Conservation (phyloP, 1,139 yeast genomes). For the Saccharomyces hybrid region DNA sequence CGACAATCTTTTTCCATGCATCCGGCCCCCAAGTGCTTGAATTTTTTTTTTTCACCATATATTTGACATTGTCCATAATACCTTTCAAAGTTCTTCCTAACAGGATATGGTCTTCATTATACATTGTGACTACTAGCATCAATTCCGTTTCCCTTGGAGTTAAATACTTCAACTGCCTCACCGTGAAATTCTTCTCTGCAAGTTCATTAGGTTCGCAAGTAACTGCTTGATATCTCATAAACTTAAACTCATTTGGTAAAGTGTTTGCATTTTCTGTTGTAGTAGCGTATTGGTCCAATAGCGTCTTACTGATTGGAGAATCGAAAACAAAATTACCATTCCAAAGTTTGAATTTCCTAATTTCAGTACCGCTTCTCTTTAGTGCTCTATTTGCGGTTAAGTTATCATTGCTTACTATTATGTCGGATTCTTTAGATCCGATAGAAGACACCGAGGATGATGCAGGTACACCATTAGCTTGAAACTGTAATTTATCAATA, state of each 20-base stretch:
- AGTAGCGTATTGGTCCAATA: constrained; percentile 42
- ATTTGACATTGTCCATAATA: constrained; percentile 84
- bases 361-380: constrained; percentile 23
- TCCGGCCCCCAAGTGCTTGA: constrained; percentile 77
- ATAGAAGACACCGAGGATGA: constrained; percentile 15
- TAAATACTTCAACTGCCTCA: constrained; percentile 61
- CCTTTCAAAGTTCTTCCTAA: constrained; percentile 90
- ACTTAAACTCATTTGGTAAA: constrained; percentile 66
- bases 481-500: constrained; percentile 14
- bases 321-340: constrained; percentile 61
- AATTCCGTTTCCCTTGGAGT: constrained; percentile 79
- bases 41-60: constrained; percentile 62
- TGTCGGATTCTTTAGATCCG: constrained; percentile 15
- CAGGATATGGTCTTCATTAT: constrained; percentile 83
- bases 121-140: constrained; percentile 84
- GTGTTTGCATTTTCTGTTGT: constrained; percentile 35
- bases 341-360: constrained; percentile 31
- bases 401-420: constrained; percentile 10
- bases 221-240: constrained; percentile 78
- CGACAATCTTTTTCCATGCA: constrained; percentile 90
- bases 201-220: constrained; percentile 81
- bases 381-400: constrained; percentile 9
- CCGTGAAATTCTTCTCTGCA: constrained; percentile 61
- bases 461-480: constrained; percentile 12
- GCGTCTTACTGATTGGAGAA: constrained; percentile 54